Conservation (phyloP, 2,329 filamentous ascomycete species). For the Penicillium freii region DNA sequence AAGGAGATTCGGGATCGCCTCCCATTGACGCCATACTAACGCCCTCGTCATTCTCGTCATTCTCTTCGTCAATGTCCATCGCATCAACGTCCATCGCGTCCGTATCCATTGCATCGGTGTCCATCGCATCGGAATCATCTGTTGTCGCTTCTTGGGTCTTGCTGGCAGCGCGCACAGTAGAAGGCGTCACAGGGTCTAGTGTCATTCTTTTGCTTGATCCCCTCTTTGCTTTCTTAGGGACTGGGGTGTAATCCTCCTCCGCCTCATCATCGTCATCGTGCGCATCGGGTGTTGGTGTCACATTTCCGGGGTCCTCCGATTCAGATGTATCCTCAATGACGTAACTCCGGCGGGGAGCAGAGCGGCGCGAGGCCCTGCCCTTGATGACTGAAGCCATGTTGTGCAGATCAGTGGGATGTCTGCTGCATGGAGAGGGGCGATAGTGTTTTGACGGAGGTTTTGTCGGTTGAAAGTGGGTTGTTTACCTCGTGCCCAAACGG, state of each 20-base stretch:
- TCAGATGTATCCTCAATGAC: constrained; percentile 78
- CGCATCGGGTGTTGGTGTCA: constrained; percentile 43
- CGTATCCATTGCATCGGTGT: constrained; percentile 52
- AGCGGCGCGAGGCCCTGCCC: constrained; percentile 59
- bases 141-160: constrained; percentile 47
- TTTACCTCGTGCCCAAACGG: constrained; percentile 39
- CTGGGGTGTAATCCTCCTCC: constrained; percentile 77
- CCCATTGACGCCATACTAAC: constrained; percentile 36
- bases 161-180: constrained; percentile 30
- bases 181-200: constrained; percentile 49
- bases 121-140: constrained; percentile 57
- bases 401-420: constrained; percentile 16
- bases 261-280: constrained; percentile 56
- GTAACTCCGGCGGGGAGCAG: constrained; percentile 65
- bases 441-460: constrained; percentile 9
- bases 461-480: constrained; percentile 36
- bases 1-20: constrained; percentile 53
- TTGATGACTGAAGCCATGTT: constrained; percentile 43
- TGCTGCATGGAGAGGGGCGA: constrained; percentile 27
- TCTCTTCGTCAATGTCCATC: constrained; percentile 27
- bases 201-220: constrained; percentile 56
- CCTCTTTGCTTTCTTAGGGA: constrained; percentile 59
- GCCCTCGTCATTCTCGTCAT: constrained; percentile 28
- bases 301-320: constrained; percentile 60
- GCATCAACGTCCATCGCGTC: constrained; percentile 56